Base-by-base conservation (phyloP, 306 rosid species). In the Argentina anserina region DNA sequence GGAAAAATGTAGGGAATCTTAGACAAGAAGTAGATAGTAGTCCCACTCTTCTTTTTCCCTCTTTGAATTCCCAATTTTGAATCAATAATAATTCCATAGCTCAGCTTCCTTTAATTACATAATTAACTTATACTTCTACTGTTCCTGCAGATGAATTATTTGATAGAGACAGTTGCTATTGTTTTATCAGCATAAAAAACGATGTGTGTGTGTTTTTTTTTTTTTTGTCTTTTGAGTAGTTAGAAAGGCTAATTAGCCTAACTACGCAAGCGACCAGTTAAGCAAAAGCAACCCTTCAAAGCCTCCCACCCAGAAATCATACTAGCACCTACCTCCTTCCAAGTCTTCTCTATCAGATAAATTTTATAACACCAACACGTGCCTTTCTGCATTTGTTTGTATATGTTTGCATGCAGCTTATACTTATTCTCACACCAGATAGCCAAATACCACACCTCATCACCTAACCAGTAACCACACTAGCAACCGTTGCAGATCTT, bases 271-370 rank as follows among this genome's bases (percentile, higher is more conserved):
- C 58, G 58, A 26, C 58, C 58, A 7, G 58, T 50, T 31, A 62
- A 53, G 55, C 75, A 36, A 53, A 78, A 79, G 25, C 81, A 72
- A 56, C 69, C 81, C 79, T 70, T 80, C 76, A 73, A 79, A 73
- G 82, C 14, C 71, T 20, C 5, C 62, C 72, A 65, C 33, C 64
- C 18, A 28, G 31, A 76, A 56, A 41, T 10, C 49, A 52, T 49
- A 46, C 80, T 79, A 25, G 36, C 64, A 83, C 84, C 89, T 56
- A 83, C 75, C 84, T 21, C 29, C 61, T n/a, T 11, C 50, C 53
- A 17, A 52, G 59, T 18, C 21, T 49, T 45, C 50, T 59, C 45
- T 34, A 40, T n/a, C 41, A 29, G 64, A 31, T 70, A 61, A 67
- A 69, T 58, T n/a, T 53, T 53, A 53, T 53, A 23, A 3, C 15